Percentiles rank a stretch among this genome's conserved stretches.
These are phyloP conservation scores for Phytophthora pinifolia DNA, from an alignment of 352 stramenopile genomes.

Conservation along the genomic window DNA sequence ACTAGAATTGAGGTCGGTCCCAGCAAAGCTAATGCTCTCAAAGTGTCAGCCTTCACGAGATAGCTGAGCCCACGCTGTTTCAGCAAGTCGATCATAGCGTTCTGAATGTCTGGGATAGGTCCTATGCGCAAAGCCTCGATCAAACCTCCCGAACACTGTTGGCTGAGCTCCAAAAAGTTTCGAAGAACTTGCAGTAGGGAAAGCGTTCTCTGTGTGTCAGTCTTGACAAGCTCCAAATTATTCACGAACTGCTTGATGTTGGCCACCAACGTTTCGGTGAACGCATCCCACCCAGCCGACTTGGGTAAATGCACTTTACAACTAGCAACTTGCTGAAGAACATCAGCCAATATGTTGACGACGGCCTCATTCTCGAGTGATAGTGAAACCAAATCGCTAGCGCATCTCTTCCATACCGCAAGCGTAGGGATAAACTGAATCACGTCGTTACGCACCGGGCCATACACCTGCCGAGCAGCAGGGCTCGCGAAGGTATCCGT, in stretches of 20 bases:
- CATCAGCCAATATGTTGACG: constrained; percentile 37
- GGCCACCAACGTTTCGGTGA: constrained; percentile 44
- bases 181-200: constrained; percentile 46
- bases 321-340: constrained; percentile 37
- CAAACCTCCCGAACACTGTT: constrained; percentile 36
- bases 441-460: constrained; percentile 46
- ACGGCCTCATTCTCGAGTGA: constrained; percentile 35
- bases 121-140: constrained; percentile 26
- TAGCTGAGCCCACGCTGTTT: constrained; percentile 41
- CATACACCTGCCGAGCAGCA: constrained; percentile 29
- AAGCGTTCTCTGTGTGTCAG: constrained; percentile 38
- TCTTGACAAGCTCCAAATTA: constrained; percentile 16
- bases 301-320: constrained; percentile 34
- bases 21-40: constrained; percentile 45
- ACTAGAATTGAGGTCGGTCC: constrained; percentile 20
- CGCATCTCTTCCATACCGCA: constrained; percentile 44
- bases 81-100: constrained; percentile 38
- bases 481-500: constrained; percentile 38
- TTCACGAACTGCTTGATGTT: constrained; percentile 49
- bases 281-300: constrained; percentile 47
- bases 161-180: constrained; percentile 45
- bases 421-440: constrained; percentile 41
- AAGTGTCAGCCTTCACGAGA: constrained; percentile 59
- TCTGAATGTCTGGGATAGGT: constrained; percentile 44
- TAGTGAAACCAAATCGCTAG: constrained; percentile 27